phyloP scores from a whole-genome alignment of 352 stramenopile genomes.

The Pythium sp. region DNA sequence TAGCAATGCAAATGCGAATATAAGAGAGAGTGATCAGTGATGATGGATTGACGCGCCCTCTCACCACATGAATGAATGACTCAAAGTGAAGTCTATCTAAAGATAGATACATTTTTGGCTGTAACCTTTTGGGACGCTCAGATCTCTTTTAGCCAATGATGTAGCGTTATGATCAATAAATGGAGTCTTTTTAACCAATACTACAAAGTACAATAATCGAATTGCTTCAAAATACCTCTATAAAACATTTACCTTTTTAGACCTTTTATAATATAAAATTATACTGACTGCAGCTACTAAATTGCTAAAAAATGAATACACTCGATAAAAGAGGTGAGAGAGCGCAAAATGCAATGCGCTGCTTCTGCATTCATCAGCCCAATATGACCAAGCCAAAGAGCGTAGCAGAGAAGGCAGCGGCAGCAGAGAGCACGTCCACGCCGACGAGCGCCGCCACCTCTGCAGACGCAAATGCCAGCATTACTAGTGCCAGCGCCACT shows the following conservation, averaged over 20 bases:
- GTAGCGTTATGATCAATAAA: not conserved
- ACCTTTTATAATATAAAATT: not conserved
- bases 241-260: not conserved
- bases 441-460: not conserved
- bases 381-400: constrained; percentile 35
- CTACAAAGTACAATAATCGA: not conserved
- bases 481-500: constrained; percentile 16
- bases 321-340: not conserved
- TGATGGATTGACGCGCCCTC: not conserved
- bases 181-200: not conserved
- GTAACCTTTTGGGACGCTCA: not conserved
- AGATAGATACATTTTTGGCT: constrained; percentile 1
- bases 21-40: not conserved
- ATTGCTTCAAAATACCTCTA: not conserved
- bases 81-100: not conserved
- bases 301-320: not conserved
- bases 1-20: not conserved
- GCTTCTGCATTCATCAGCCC: not conserved
- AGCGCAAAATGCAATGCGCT: not conserved
- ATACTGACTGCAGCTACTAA: no score
- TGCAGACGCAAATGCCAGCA: not conserved
- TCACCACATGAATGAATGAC: not conserved
- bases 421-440: constrained; percentile 5
- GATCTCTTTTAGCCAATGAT: not conserved
- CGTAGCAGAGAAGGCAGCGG: constrained; percentile 9